A percentile compares a stretch with the other conserved stretches of the same genome.
Evolutionary conservation across 257 asterid species (phyloP).

Genomic region (Leonotis leonurus): DNA sequence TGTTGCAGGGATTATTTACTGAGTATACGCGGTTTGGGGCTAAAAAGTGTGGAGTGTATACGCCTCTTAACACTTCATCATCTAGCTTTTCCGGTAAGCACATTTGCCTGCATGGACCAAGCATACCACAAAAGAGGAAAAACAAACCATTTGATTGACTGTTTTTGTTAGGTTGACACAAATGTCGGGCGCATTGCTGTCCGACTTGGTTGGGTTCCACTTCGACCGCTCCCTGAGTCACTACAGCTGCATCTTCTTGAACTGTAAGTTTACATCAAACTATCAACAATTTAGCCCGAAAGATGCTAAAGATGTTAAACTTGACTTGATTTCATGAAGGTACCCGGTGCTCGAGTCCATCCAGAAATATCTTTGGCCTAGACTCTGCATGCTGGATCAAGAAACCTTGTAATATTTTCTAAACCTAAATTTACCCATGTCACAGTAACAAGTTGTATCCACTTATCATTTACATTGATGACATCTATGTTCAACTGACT

Average conservation of each 20-base stretch:
- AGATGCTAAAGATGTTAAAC: constrained; percentile 10
- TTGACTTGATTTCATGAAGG: constrained; percentile 30
- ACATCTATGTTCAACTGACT: constrained; percentile 27
- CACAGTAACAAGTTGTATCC: constrained; percentile 14
- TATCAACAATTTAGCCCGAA: background rate
- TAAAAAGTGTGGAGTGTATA: constrained; percentile 80
- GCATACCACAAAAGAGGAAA: constrained; percentile 1
- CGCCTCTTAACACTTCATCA: constrained; percentile 74
- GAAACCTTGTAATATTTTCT: constrained; percentile 52
- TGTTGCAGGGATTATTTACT: constrained; percentile 65
- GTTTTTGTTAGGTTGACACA: constrained; percentile 67
- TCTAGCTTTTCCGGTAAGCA: constrained; percentile 79
- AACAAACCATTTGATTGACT: constrained; percentile 10
- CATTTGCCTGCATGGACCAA: constrained; percentile 13
- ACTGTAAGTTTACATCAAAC: constrained; percentile 40
- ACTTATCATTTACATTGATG: constrained; percentile 6
- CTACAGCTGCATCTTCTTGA: constrained; percentile 83
- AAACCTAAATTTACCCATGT: background rate
- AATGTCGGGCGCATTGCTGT: constrained; percentile 88
- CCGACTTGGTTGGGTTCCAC: constrained; percentile 92
- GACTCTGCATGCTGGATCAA: constrained; percentile 82
- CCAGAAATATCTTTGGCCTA: constrained; percentile 86
- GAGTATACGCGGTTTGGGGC: constrained; percentile 69
- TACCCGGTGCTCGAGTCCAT: constrained; percentile 72
- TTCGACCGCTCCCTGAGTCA: constrained; percentile 83